Percentiles rank a stretch among this genome's conserved stretches.
Conservation (phyloP, 2,329 filamentous ascomycete species). For the Apiospora rasikravindrae region DNA sequence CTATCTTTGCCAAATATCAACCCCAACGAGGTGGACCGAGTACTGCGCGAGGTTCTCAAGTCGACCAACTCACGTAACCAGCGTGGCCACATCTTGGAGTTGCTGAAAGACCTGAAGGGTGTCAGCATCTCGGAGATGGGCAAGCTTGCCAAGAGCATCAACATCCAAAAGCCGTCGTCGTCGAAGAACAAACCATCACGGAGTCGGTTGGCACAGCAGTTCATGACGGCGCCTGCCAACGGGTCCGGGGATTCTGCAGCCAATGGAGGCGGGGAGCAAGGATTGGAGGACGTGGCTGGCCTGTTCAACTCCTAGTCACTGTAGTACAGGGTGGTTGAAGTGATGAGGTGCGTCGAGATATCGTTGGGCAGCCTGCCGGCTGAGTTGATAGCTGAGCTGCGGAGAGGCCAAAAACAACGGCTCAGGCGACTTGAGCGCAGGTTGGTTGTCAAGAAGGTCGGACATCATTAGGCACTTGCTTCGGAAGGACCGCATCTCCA, state of each 20-base stretch:
- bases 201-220: constrained; percentile 69
- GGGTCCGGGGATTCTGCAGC: constrained; percentile 26
- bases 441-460: background rate
- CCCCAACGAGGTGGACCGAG: constrained; percentile 67
- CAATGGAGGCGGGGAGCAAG: constrained; percentile 51
- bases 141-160: constrained; percentile 68
- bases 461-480: background rate
- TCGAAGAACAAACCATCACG: constrained; percentile 49
- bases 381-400: no score
- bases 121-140: constrained; percentile 94
- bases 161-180: constrained; percentile 30
- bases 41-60: constrained; percentile 64
- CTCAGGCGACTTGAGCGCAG: background rate
- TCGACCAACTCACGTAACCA: constrained; percentile 74
- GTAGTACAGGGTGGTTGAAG: background rate
- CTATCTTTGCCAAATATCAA: constrained; percentile 79
- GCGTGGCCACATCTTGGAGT: constrained; percentile 78
- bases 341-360: background rate
- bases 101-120: constrained; percentile 85
- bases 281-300: constrained; percentile 59
- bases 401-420: background rate
- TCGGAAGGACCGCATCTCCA: no score
- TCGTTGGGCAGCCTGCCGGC: no score
- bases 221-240: constrained; percentile 59
- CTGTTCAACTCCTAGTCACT: constrained; percentile 46